Base-by-base conservation (phyloP, 805 yeast species). In the Nakazawaea populi region DNA sequence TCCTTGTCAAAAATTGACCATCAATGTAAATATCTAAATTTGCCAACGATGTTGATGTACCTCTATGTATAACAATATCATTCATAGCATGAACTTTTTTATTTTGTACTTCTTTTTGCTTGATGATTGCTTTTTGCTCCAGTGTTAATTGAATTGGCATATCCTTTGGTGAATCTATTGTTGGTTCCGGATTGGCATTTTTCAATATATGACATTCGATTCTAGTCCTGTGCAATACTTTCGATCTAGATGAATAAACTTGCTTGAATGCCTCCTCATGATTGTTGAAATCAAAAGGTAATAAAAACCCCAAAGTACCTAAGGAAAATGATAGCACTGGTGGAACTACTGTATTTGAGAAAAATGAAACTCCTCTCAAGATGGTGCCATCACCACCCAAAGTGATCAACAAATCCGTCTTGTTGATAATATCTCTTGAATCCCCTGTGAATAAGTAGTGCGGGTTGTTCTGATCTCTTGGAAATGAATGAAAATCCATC, bases 301-400 rank as follows among this genome's bases (percentile, higher is more conserved):
- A 71, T 40, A 91, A 66, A 60, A 91, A 91, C 7, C 98, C 98
- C 40, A 91, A 67, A 0, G 97, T 90, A 0, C 98, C 98, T 69
- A 91, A 69, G 0, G 97, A 88, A 62, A 89, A 90, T 30, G 95
- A 82, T 47, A 91, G 68, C 0, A 91, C 88, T 0, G 98, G 98
- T 1, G 98, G 98, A 4, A 89, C 94, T 34, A 71, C 73, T 8
- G 74, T 74, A 60, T 82, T 80, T 49, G 85, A 81, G 62, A 91
- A 91, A 58, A 82, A 71, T 5, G 94, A 82, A 0, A 89, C 92
- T 0, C 92, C 96, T 49, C 91, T 77, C 42, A 91, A 66, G 50
- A 89, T 89, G 0, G 97, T 91, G 5, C 98, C 98, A 66, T 91
- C 98, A 18, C 98, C 98, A n/a, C 98, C 98, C 39, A 91, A 67